phyloP scores from a whole-genome alignment of 345 rosid genomes.

The Dovyalis caffra region DNA sequence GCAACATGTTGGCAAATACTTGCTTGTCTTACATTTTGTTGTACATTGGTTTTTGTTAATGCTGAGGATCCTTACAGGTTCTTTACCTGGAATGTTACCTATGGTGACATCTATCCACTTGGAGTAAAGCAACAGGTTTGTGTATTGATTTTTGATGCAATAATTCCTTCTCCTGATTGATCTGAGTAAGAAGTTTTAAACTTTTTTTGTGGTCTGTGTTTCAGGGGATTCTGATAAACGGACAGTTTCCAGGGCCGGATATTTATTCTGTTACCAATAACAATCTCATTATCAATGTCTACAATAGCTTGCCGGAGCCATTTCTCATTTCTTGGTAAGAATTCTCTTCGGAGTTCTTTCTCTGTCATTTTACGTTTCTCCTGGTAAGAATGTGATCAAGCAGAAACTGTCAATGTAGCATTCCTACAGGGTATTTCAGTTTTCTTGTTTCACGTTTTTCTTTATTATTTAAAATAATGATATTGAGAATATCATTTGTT shows the following conservation, averaged over 20 bases:
- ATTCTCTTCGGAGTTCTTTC: not conserved
- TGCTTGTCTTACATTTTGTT: not conserved
- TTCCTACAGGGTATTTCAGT: not conserved
- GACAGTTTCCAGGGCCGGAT: slow-evolving; percentile 32
- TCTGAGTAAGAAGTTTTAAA: not conserved
- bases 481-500: too few relatives aligned
- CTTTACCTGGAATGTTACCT: too few relatives aligned
- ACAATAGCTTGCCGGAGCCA: slow-evolving; percentile 29
- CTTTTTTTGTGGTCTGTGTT: not conserved
- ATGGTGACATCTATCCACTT: too few relatives aligned
- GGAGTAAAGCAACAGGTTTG: too few relatives aligned
- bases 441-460: too few relatives aligned
- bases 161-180: not conserved
- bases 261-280: slow-evolving; percentile 25
- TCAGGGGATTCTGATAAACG: slow-evolving; percentile 36
- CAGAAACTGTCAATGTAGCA: not conserved
- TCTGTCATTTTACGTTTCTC: too few relatives aligned
- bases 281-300: slow-evolving; percentile 26
- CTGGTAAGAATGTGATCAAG: not conserved
- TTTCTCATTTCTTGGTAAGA: slow-evolving; percentile 31
- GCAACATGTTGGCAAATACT: slow-evolving; percentile 4
- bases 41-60: not conserved
- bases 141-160: not conserved
- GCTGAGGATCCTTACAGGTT: too few relatives aligned
- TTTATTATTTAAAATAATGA: too few relatives aligned